phyloP scores from a whole-genome alignment of 495 filamentous ascomycete genomes.

The Podospora sp. region DNA sequence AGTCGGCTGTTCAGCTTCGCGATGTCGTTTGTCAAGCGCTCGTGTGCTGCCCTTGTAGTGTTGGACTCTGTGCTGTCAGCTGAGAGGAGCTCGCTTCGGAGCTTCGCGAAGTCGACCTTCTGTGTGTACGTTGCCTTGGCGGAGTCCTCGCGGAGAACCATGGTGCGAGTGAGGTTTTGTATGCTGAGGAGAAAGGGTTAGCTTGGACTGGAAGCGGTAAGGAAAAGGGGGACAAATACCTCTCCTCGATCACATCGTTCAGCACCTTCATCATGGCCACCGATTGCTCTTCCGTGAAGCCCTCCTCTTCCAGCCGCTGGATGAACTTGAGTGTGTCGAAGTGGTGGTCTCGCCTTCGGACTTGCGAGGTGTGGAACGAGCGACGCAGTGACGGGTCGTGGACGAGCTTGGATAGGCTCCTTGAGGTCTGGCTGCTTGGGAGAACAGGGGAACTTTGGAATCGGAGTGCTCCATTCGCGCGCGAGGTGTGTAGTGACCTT shows the following conservation, averaged over 20 bases:
- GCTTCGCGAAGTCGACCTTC: constrained; percentile 99
- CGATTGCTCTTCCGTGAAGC: constrained; percentile 93
- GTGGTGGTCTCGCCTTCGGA: constrained; percentile 76
- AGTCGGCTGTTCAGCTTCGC: constrained; percentile 86
- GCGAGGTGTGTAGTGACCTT: constrained; percentile 18
- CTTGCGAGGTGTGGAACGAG: constrained; percentile 71
- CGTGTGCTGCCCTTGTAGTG: constrained; percentile 85
- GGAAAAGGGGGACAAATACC: constrained; percentile 41
- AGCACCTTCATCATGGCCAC: constrained; percentile 97
- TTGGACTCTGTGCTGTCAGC: constrained; percentile 88
- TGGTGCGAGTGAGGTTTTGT: constrained; percentile 95
- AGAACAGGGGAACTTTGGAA: background rate
- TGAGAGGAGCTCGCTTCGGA: constrained; percentile 88
- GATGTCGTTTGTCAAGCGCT: constrained; percentile 90
- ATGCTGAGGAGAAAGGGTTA: constrained; percentile 57
- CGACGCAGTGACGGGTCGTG: constrained; percentile 39
- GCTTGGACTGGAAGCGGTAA: background rate
- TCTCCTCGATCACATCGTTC: constrained; percentile 96
- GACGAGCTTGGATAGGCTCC: constrained; percentile 17
- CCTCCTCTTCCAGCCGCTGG: constrained; percentile 83
- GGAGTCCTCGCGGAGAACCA: constrained; percentile 95
- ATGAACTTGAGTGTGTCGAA: constrained; percentile 99
- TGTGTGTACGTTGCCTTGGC: constrained; percentile 91
- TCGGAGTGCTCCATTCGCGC: background rate
- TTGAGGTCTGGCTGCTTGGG: background rate